Percentiles rank a stretch among this genome's conserved stretches.
phyloP scores from a whole-genome alignment of 2,329 filamentous ascomycete genomes.

The Aspergillus novoparasiticus region DNA sequence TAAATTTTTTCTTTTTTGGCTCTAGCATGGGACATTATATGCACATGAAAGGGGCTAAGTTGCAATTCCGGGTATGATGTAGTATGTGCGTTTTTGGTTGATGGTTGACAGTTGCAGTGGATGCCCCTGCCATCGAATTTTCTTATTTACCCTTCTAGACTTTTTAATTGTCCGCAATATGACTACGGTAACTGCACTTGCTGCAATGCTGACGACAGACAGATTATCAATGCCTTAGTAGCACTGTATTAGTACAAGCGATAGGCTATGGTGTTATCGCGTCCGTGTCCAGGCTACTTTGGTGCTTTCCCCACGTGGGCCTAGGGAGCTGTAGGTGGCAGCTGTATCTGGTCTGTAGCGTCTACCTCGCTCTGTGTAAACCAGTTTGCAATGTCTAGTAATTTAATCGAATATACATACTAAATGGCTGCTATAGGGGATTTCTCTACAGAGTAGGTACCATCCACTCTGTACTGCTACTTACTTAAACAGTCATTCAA shows the following conservation, averaged over 20 bases:
- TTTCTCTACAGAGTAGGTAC: neutral
- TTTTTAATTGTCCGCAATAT: neutral
- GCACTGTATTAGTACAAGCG: slow-evolving; percentile 1
- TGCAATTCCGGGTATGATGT: slow-evolving; percentile 5
- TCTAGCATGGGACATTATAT: slow-evolving; percentile 11
- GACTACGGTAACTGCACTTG: neutral
- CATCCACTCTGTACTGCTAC: neutral
- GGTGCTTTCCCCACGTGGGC: slow-evolving; percentile 24
- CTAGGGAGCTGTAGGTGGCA: slow-evolving; percentile 10
- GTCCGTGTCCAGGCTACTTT: slow-evolving; percentile 22
- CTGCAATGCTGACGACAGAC: neutral
- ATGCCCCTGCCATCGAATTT: neutral
- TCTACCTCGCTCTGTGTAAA: slow-evolving; percentile 3
- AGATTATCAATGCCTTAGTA: neutral
- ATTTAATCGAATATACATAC: neutral
- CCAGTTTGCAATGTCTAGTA: slow-evolving; percentile 3
- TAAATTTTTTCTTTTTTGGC: neutral
- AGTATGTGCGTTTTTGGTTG: neutral
- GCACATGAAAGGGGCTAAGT: slow-evolving; percentile 22
- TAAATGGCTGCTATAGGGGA: neutral
- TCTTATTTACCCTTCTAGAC: neutral
- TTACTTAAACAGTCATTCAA: neutral
- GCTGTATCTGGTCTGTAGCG: neutral
- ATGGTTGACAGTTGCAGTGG: neutral
- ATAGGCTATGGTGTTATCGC: slow-evolving; percentile 7